Conservation (phyloP, 345 rosid species). For the Eucalyptus urophylla region DNA sequence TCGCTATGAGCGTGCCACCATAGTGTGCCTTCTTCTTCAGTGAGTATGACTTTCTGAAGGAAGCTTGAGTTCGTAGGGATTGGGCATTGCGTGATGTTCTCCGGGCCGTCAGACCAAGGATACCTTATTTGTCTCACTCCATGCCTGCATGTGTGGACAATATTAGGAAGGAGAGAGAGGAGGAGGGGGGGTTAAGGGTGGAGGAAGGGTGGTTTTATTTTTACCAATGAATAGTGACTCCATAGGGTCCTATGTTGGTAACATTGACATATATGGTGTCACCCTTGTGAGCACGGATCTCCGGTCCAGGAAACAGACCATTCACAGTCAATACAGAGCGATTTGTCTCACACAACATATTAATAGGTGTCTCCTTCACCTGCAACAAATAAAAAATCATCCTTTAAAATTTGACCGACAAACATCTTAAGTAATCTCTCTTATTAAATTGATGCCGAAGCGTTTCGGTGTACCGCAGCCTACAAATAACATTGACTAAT, state of each 20-base stretch:
- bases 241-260: not conserved
- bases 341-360: not conserved
- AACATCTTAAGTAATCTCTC: not conserved
- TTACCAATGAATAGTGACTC: not conserved
- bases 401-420: not conserved
- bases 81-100: not conserved
- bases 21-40: not conserved
- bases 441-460: not conserved
- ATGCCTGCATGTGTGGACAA: not conserved
- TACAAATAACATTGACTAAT: not conserved
- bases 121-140: not conserved
- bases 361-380: not conserved
- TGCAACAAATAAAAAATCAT: not conserved
- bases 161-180: not conserved
- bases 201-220: not conserved
- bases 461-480: not conserved
- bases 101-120: not conserved
- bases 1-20: not conserved
- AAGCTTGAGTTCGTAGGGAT: not conserved
- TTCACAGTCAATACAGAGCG: not conserved
- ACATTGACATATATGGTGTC: not conserved
- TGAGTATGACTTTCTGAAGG: not conserved
- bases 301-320: not conserved
- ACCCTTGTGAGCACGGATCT: not conserved
- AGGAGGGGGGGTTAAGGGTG: not conserved